Percentiles rank a stretch among this genome's conserved stretches.
Evolutionary conservation across 2,329 filamentous ascomycete genomes (phyloP).

Genomic region (Alternaria brassicae): DNA sequence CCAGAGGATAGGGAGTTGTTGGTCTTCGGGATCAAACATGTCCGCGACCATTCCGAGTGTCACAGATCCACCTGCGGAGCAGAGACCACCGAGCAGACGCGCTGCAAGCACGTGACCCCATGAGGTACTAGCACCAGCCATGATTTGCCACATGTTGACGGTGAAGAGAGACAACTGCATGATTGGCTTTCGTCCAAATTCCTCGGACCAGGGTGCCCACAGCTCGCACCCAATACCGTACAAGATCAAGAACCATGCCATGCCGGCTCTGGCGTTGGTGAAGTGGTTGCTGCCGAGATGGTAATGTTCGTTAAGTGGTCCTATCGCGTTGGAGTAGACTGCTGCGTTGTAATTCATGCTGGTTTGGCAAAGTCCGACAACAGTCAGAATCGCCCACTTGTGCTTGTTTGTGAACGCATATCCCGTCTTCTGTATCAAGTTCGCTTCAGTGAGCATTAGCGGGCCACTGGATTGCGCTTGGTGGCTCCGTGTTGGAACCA

Average conservation of each 20-base stretch:
- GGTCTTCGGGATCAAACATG: conserved; percentile 64
- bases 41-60: conserved; percentile 70
- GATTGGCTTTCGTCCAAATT: conserved; percentile 76
- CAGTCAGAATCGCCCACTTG: conserved; percentile 45
- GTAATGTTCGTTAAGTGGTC: conserved; percentile 66
- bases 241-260: conserved; percentile 77
- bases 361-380: conserved; percentile 39
- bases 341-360: conserved; percentile 58
- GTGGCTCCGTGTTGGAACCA: conserved; percentile 6
- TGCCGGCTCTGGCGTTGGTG: conserved; percentile 62
- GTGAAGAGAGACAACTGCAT: conserved; percentile 75
- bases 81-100: conserved; percentile 48
- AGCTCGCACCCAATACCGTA: conserved; percentile 88
- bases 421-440: conserved; percentile 47
- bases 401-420: conserved; percentile 56
- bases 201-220: conserved; percentile 82
- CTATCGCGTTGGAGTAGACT: conserved; percentile 62
- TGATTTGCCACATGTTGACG: conserved; percentile 73
- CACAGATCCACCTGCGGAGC: conserved; percentile 68
- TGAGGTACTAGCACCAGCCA: conserved; percentile 64
- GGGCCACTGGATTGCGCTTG: neutral
- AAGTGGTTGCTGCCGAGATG: conserved; percentile 34
- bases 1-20: conserved; percentile 71
- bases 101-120: conserved; percentile 72
- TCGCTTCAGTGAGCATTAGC: conserved; percentile 27